phyloP scores from a whole-genome alignment of 1,139 yeast genomes.

The Taphrina sp. region DNA sequence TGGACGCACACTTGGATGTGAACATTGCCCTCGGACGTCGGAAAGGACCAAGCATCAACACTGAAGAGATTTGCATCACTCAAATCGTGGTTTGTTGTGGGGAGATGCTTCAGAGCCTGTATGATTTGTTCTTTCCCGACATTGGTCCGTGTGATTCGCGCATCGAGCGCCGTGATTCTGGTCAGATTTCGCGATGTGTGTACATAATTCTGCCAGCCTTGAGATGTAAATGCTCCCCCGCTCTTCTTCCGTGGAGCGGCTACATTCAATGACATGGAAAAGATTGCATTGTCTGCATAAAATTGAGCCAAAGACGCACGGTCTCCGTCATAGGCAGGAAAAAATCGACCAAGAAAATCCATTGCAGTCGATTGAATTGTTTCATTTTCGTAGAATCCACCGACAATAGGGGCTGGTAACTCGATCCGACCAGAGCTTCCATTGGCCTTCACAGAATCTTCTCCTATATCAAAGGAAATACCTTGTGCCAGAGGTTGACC shows the following conservation, averaged over 20 bases:
- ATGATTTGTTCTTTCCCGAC: slow-evolving; percentile 68
- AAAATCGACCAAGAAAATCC: slow-evolving; percentile 58
- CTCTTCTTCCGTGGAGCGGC: slow-evolving; percentile 47
- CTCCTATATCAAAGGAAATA: slow-evolving; percentile 46
- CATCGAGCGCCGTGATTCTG: slow-evolving; percentile 60
- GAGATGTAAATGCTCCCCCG: slow-evolving; percentile 35
- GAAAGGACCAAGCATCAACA: slow-evolving; percentile 67
- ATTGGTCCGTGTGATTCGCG: slow-evolving; percentile 60
- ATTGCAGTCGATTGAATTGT: slow-evolving; percentile 70
- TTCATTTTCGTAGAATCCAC: slow-evolving; percentile 77
- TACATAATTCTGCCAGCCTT: slow-evolving; percentile 43
- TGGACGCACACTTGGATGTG: slow-evolving; percentile 78
- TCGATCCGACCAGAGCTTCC: slow-evolving; percentile 43
- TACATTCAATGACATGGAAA: slow-evolving; percentile 63
- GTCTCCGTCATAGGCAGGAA: slow-evolving; percentile 78
- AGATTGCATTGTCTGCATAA: slow-evolving; percentile 80
- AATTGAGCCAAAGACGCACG: slow-evolving; percentile 66
- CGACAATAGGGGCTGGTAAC: slow-evolving; percentile 52
- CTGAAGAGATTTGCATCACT: slow-evolving; percentile 65
- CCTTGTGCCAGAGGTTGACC: slow-evolving; percentile 69
- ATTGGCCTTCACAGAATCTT: slow-evolving; percentile 9
- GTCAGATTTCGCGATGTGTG: slow-evolving; percentile 74
- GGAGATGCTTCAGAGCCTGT: slow-evolving; percentile 63
- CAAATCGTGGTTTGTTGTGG: slow-evolving; percentile 71
- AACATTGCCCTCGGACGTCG: slow-evolving; percentile 55